Percentiles rank a stretch among this genome's conserved stretches.
Evolutionary conservation across 768 basidiomycete species (phyloP).

Genomic region (Boletus vermiculosoides): DNA sequence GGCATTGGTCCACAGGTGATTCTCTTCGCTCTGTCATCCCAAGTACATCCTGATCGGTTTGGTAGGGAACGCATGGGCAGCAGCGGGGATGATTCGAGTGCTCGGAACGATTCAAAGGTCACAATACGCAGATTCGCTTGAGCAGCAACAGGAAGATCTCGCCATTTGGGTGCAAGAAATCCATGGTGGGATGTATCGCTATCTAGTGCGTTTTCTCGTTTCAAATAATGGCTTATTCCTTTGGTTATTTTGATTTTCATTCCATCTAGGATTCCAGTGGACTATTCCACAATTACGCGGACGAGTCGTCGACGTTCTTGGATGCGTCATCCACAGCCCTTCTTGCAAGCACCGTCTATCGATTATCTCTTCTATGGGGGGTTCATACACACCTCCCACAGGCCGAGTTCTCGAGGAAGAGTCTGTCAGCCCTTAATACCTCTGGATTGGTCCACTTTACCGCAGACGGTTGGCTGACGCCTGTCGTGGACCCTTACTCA

Average conservation of each 20-base stretch:
- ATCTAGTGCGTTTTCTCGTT: slow-evolving; percentile 45
- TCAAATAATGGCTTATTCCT: too few species aligned
- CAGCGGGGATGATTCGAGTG: slow-evolving; percentile 83
- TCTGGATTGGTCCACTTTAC: slow-evolving; percentile 47
- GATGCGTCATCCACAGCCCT: slow-evolving; percentile 75
- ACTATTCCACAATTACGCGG: slow-evolving; percentile 70
- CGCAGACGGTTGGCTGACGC: slow-evolving; percentile 62
- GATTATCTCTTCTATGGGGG: slow-evolving; percentile 55
- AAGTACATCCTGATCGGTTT: not conserved
- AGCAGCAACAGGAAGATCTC: slow-evolving; percentile 56
- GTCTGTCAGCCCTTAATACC: slow-evolving; percentile 28
- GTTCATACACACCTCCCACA: slow-evolving; percentile 49
- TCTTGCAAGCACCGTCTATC: slow-evolving; percentile 74
- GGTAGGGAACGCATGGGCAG: slow-evolving; percentile 86
- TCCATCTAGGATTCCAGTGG: slow-evolving; percentile 9
- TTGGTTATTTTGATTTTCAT: not conserved
- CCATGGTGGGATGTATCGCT: slow-evolving; percentile 63
- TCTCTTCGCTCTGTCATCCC: not conserved
- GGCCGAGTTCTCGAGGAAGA: slow-evolving; percentile 56
- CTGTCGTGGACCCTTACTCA: slow-evolving; percentile 71
- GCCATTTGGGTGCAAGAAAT: slow-evolving; percentile 69
- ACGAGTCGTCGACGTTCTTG: slow-evolving; percentile 56
- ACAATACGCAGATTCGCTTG: slow-evolving; percentile 47
- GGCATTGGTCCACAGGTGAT: slow-evolving; percentile 79
- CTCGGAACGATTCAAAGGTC: slow-evolving; percentile 70